Base-by-base conservation (phyloP, 2,329 filamentous ascomycete genomes). In the Microsporum ferrugineum region DNA sequence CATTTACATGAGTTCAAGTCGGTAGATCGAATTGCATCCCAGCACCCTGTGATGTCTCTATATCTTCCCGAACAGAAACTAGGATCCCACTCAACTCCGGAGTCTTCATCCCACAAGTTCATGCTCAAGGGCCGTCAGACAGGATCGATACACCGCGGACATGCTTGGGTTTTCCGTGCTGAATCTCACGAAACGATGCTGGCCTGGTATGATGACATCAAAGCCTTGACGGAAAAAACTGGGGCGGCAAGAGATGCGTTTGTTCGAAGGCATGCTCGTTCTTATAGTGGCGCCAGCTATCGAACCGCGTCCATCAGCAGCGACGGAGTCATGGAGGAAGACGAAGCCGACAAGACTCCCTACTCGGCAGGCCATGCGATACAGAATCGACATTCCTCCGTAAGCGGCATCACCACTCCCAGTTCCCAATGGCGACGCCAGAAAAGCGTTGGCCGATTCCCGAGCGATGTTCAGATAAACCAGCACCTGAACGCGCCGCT, bases 1-100 rank as follows among this genome's bases (percentile, higher is more conserved):
- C 94, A 99, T 75, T 82, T 99, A 27, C 94, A 99, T 77, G 94
- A 99, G 76, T 99, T 97, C 82, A 96, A 96, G 73, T 96, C 91
- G n/a, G 90, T 91, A 66, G 92, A 97, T 76, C 91, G 92, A 72
- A 88, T 86, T 65, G 80, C 81, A 68, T 81, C 84, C 63, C 89
- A 94, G 74, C 87, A 88, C 43, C 94, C 94, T 0, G 84, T 97
- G 71, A 96, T 99, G 92, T 97, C 94, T 47, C 80, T 99, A 61
- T 95, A 94, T 71, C 83, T 99, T 33, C 88, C 88, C 5, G 94
- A 97, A 68, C 94, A 97, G 75, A 96, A 96, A 72, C 82, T 99
- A 61, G 94, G 94, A 41, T 95, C 91, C 39, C 91, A 95, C 71
- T 96, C 92, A 7, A 83, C 85, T 63, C 84, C 85, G 62, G 86